Evolutionary conservation across 1,139 yeast species (phyloP).

Genomic region (Kodamaea fungicola): DNA sequence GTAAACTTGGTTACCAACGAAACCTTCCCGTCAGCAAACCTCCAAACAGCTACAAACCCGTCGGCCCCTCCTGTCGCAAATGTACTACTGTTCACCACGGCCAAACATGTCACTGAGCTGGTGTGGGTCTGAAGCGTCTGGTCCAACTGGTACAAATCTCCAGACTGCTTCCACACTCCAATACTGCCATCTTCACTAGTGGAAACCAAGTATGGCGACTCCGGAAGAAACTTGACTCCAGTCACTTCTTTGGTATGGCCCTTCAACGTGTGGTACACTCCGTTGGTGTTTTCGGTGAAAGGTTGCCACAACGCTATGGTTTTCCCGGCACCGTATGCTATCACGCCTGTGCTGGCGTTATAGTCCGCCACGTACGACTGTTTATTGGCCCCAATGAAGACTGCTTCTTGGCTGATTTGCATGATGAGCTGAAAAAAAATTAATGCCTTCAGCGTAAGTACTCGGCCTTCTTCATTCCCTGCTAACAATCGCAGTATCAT

Average conservation of each 20-base stretch:
- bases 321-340: slow-evolving; percentile 77
- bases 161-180: slow-evolving; percentile 51
- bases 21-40: slow-evolving; percentile 18
- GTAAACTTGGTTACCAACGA: slow-evolving; percentile 29
- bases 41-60: slow-evolving; percentile 58
- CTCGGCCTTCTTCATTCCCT: not conserved
- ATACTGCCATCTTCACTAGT: slow-evolving; percentile 64
- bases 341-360: slow-evolving; percentile 30
- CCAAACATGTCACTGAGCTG: slow-evolving; percentile 50
- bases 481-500: slow-evolving; percentile 36
- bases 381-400: slow-evolving; percentile 77
- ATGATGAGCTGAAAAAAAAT: slow-evolving; percentile 1
- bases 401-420: slow-evolving; percentile 40
- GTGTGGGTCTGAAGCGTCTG: slow-evolving; percentile 39
- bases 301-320: slow-evolving; percentile 79
- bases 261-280: slow-evolving; percentile 55
- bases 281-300: slow-evolving; percentile 29
- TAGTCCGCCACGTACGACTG: slow-evolving; percentile 68
- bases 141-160: slow-evolving; percentile 18
- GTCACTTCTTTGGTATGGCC: slow-evolving; percentile 57
- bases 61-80: slow-evolving; percentile 66
- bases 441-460: slow-evolving; percentile 30
- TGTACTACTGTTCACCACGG: slow-evolving; percentile 29
- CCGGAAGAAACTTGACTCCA: slow-evolving; percentile 54
- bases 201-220: slow-evolving; percentile 48